These are phyloP conservation scores for Globisporangium carolinianum DNA, from an alignment of 352 stramenopile species.

Conservation along the genomic window DNA sequence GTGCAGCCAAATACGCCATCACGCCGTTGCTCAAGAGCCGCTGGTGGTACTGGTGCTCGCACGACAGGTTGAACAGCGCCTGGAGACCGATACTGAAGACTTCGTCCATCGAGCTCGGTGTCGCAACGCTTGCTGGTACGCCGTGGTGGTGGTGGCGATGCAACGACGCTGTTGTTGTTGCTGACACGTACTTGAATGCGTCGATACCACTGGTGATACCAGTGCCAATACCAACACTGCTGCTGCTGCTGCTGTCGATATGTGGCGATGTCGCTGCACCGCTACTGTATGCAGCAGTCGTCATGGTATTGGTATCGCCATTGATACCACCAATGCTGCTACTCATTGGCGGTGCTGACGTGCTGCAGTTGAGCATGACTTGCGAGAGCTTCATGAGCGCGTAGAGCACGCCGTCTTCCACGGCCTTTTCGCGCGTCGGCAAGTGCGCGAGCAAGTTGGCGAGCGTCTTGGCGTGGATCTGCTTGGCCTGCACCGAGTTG, in stretches of 20 bases:
- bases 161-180: background rate
- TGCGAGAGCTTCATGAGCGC: constrained; percentile 78
- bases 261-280: background rate
- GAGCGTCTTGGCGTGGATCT: constrained; percentile 78
- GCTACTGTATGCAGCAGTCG: too few species aligned
- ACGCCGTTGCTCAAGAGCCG: constrained; percentile 68
- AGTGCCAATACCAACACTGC: background rate
- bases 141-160: background rate
- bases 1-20: constrained; percentile 56
- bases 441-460: constrained; percentile 69
- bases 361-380: constrained; percentile 23
- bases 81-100: constrained; percentile 65
- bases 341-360: constrained; percentile 1
- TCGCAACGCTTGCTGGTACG: background rate
- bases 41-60: constrained; percentile 54
- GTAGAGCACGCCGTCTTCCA: constrained; percentile 75
- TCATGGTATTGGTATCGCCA: background rate
- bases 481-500: constrained; percentile 74
- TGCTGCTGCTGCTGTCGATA: background rate
- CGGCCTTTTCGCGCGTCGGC: constrained; percentile 38
- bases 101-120: constrained; percentile 29
- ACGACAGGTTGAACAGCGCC: constrained; percentile 74
- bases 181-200: background rate
- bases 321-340: background rate
- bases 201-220: background rate